Conservation (phyloP, 2,329 filamentous ascomycete genomes). For the Sclerotinia sclerotiorum region DNA sequence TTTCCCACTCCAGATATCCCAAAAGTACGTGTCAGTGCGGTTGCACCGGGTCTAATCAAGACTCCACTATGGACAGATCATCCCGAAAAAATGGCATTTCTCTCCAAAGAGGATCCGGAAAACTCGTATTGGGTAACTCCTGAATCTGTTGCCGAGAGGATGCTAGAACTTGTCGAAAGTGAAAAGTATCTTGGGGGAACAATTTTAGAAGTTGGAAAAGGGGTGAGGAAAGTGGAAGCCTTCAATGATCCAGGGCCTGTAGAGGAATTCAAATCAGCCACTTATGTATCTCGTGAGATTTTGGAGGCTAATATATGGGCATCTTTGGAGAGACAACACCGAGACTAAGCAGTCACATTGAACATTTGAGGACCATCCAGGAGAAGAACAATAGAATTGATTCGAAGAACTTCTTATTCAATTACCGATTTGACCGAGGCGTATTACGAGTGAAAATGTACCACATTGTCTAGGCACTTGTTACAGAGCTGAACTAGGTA, state of each 20-base stretch:
- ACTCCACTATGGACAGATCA: constrained; percentile 50
- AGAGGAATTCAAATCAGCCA: neutral
- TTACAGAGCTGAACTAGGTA: too few relatives aligned
- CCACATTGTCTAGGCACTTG: neutral
- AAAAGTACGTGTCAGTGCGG: constrained; percentile 45
- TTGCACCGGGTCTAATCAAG: constrained; percentile 45
- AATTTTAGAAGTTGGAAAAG: constrained; percentile 45
- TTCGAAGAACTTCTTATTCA: neutral
- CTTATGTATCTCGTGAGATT: neutral
- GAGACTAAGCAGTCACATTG: neutral
- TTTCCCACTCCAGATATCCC: constrained; percentile 34
- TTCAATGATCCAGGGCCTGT: constrained; percentile 45
- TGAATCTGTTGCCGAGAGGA: constrained; percentile 46
- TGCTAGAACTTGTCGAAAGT: constrained; percentile 45
- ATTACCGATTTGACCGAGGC: too few relatives aligned
- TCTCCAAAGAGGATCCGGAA: constrained; percentile 36
- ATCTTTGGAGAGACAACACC: constrained; percentile 13
- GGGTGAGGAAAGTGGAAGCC: constrained; percentile 40
- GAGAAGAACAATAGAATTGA: neutral
- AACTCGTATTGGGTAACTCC: constrained; percentile 44
- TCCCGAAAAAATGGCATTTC: constrained; percentile 45
- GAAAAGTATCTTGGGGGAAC: constrained; percentile 44
- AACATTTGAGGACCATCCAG: neutral
- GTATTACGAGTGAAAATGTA: neutral
- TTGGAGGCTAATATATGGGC: constrained; percentile 14